Evolutionary conservation across 805 yeast species (phyloP), one percentile per base, ranked within the genome.

Genomic region (Aciculoconidium aculeatum): DNA sequence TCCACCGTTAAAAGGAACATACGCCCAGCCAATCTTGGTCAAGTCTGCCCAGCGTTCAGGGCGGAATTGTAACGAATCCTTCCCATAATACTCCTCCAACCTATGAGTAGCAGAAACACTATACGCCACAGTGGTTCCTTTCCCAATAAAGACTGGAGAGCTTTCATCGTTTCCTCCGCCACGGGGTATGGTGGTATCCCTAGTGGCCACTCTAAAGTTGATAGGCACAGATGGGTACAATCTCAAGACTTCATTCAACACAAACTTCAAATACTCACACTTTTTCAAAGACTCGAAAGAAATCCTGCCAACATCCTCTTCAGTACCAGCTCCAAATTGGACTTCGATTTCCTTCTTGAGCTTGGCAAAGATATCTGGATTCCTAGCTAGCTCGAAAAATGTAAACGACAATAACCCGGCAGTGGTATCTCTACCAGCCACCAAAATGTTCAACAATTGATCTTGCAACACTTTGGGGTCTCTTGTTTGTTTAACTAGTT

Each of bases 51-150:
- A 49, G 32, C 55, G 42, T 30, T 49, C 53, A 5, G 55, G 55
- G 10, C 27, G 52, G 38, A 49, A 49, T 7, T 31, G 48, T 3
- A 27, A 35, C 8, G 53, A 39, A 18, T 49, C 51, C 28, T 45
- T 34, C 8, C 55, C 55, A 28, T 45, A 49, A 21, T 16, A 31
- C 14, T 39, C 51, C 23, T 45, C 32, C 27, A 49, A 36, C 35
- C 73, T 61, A 42, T 72, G 77, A 42, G 69, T 60, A 10, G 61
- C 45, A 37, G 58, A 61, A 11, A 65, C 45, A 7, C 36, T 26
- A 37, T 49, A 49, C 5, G 39, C 36, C 12, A 49, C 43, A n/a
- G 39, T 31, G 8, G 52, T 42, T 16, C 55, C 55, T 33, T 47
- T 49, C 10, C 38, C 45, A 22, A 49, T 39, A 16, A 30, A 38